These are phyloP conservation scores for Leptomonas seymouri DNA, from an alignment of 208 protist species.

Conservation along the genomic window DNA sequence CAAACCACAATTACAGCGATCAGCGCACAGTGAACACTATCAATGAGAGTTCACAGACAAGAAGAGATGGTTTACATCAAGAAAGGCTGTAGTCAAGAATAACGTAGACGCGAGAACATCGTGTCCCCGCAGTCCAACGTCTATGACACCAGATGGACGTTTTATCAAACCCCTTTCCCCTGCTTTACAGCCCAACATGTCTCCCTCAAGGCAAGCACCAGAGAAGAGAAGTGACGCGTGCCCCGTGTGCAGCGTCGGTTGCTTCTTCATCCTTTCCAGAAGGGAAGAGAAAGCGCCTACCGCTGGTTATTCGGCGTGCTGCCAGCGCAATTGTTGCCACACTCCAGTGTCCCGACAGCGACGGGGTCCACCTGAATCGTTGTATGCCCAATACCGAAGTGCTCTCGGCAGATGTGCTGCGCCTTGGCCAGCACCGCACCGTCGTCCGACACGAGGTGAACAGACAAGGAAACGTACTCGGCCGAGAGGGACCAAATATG, in stretches of 20 bases:
- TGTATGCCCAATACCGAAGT: conserved; percentile 82
- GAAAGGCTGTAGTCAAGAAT: not conserved
- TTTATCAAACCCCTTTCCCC: not conserved
- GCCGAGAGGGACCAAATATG: conserved; percentile 91
- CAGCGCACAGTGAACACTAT: not conserved
- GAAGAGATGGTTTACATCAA: not conserved
- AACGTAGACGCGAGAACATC: no score
- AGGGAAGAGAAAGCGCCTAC: not conserved
- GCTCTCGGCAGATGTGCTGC: conserved; percentile 52
- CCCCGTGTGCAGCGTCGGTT: no score
- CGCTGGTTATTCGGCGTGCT: not conserved
- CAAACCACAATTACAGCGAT: no score
- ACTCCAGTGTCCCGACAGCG: conserved; percentile 33
- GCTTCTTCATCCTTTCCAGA: not conserved
- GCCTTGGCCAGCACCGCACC: conserved; percentile 57
- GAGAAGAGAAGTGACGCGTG: no score
- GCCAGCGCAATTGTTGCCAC: conserved; percentile 31
- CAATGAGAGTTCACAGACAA: not conserved
- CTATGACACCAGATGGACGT: not conserved
- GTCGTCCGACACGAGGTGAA: conserved; percentile 75
- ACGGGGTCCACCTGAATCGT: conserved; percentile 90
- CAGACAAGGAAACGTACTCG: conserved; percentile 79
- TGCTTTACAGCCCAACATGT: not conserved
- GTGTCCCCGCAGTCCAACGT: not conserved
- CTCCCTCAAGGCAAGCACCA: no score